These are phyloP conservation scores for Chrysopogon serrulatus DNA, from an alignment of 176 grass and related monocot species.

Conservation along the genomic window DNA sequence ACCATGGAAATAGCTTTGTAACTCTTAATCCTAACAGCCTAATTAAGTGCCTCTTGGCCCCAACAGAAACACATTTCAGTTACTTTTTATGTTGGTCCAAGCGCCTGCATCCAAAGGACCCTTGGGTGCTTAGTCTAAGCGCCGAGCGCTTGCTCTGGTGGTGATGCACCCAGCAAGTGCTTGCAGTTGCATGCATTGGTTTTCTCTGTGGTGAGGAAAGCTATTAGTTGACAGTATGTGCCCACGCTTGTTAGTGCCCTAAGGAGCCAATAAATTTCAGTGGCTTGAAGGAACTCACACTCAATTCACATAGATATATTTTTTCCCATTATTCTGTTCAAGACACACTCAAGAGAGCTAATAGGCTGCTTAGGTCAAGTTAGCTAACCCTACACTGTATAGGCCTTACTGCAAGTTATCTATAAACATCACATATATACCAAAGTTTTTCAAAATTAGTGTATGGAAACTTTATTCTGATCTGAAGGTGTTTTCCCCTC, in stretches of 20 bases:
- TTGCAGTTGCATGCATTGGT: neutral
- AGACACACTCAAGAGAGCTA: no score
- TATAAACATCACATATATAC: neutral
- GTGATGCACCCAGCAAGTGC: neutral
- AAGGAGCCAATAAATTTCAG: neutral
- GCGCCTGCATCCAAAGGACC: neutral
- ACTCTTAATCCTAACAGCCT: neutral
- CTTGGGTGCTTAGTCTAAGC: neutral
- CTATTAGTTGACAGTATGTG: neutral
- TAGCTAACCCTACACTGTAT: neutral
- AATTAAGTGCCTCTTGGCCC: neutral
- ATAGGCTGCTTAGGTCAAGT: neutral
- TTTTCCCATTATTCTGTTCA: neutral
- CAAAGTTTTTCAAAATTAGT: neutral
- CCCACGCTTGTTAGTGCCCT: neutral
- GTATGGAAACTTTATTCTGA: conserved; percentile 13
- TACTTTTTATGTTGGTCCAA: neutral
- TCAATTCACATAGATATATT: neutral
- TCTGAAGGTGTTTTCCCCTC: conserved; percentile 1
- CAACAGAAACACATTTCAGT: neutral
- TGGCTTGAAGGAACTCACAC: neutral
- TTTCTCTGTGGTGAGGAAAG: neutral
- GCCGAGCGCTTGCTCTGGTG: neutral
- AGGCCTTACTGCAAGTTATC: neutral
- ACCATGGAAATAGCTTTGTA: neutral